Conservation (phyloP, 1,139 yeast species). For the Debaryomyces robertsiae region DNA sequence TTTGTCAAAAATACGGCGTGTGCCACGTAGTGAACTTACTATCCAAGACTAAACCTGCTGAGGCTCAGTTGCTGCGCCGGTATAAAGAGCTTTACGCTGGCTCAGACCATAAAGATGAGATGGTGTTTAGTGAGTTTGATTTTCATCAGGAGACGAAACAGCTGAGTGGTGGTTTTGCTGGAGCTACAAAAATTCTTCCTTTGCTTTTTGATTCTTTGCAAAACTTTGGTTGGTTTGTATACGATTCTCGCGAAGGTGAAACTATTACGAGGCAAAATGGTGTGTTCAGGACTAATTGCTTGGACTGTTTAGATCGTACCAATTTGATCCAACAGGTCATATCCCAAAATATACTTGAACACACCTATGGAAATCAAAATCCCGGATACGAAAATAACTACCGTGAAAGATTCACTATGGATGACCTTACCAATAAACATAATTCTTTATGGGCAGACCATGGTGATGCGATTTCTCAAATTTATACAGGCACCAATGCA, state of each 20-base stretch:
- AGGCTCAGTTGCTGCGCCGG: slow-evolving; percentile 68
- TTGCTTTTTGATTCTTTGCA: slow-evolving; percentile 64
- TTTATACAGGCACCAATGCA: slow-evolving; percentile 97
- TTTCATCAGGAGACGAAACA: slow-evolving; percentile 87
- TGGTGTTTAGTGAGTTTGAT: slow-evolving; percentile 79
- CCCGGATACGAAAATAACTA: slow-evolving; percentile 18
- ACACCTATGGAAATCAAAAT: slow-evolving; percentile 58
- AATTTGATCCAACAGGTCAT: slow-evolving; percentile 90
- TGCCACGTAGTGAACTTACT: slow-evolving; percentile 84
- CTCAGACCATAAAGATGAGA: slow-evolving; percentile 48
- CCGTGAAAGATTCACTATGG: slow-evolving; percentile 27
- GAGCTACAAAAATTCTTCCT: slow-evolving; percentile 73
- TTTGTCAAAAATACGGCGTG: slow-evolving; percentile 77
- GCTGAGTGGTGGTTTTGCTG: slow-evolving; percentile 76
- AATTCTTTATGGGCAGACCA: slow-evolving; percentile 95
- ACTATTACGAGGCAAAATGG: slow-evolving; percentile 80
- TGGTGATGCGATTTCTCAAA: slow-evolving; percentile 95
- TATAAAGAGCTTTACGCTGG: slow-evolving; percentile 59
- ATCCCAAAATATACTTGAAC: slow-evolving; percentile 58
- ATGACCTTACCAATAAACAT: slow-evolving; percentile 65
- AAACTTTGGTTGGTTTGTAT: slow-evolving; percentile 80
- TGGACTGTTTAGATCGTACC: slow-evolving; percentile 94
- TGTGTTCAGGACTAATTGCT: slow-evolving; percentile 86
- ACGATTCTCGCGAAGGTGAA: slow-evolving; percentile 51
- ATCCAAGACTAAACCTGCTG: slow-evolving; percentile 73